phyloP scores from a whole-genome alignment of 2,329 filamentous ascomycete genomes.

The Periconia sp. region DNA sequence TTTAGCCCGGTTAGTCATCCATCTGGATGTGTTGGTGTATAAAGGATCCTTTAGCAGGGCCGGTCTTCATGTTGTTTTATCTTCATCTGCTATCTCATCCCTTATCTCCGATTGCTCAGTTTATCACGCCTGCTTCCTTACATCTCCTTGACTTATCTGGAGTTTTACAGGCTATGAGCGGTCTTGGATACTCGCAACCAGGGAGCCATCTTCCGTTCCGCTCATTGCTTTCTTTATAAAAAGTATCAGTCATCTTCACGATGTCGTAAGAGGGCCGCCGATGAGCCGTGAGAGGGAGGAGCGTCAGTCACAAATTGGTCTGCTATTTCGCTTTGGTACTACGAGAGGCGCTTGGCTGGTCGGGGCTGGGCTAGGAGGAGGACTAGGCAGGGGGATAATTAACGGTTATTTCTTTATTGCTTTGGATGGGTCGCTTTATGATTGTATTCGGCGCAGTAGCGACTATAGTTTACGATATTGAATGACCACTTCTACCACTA shows the following conservation, averaged over 20 bases:
- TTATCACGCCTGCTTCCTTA: not conserved
- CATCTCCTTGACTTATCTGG: slow-evolving; percentile 8
- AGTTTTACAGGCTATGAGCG: slow-evolving; percentile 11
- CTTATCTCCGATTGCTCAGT: slow-evolving; percentile 13
- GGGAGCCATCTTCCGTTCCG: slow-evolving; percentile 18
- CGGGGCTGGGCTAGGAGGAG: too few species aligned
- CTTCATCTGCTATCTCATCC: slow-evolving; percentile 12
- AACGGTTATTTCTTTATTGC: slow-evolving; percentile 16
- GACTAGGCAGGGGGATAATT: too few species aligned
- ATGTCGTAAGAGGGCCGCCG: slow-evolving; percentile 3
- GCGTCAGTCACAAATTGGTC: slow-evolving; percentile 9
- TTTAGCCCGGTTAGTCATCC: not conserved
- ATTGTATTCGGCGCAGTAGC: slow-evolving; percentile 32
- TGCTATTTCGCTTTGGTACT: too few species aligned
- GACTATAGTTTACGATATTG: slow-evolving; percentile 36
- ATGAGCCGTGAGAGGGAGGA: not conserved
- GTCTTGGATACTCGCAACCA: slow-evolving; percentile 21
- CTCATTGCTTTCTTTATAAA: slow-evolving; percentile 17
- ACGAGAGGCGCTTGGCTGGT: too few species aligned
- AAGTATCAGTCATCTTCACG: slow-evolving; percentile 11
- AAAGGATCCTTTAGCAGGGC: not conserved
- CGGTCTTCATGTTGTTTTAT: slow-evolving; percentile 7
- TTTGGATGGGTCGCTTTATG: slow-evolving; percentile 14
- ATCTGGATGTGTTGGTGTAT: slow-evolving; percentile 10
- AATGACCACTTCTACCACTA: slow-evolving; percentile 31